Percentiles rank a stretch among this genome's conserved stretches.
phyloP scores from a whole-genome alignment of 1,284 basidiomycete species.

The Heterobasidion occidentale region DNA sequence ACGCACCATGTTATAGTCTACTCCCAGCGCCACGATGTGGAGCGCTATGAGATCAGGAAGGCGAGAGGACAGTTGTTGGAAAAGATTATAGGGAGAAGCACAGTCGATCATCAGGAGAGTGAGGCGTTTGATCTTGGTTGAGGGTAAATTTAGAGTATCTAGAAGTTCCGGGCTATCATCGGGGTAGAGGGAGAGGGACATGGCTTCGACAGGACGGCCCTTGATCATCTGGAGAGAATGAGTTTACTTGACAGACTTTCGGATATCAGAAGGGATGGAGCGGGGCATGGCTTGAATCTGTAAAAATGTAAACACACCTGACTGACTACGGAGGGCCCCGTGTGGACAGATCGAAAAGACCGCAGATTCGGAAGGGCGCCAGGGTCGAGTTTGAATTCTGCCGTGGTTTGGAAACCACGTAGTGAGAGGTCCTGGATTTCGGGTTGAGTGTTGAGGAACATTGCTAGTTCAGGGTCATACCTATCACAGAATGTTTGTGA shows the following conservation, averaged over 20 bases:
- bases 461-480: slow-evolving; percentile 31
- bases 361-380: slow-evolving; percentile 38
- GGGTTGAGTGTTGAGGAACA: slow-evolving; percentile 44
- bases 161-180: slow-evolving; percentile 28
- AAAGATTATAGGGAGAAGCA: slow-evolving; percentile 30
- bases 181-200: slow-evolving; percentile 45
- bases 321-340: slow-evolving; percentile 35
- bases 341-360: slow-evolving; percentile 47
- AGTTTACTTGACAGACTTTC: background rate
- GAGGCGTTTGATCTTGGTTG: slow-evolving; percentile 34
- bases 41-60: slow-evolving; percentile 34
- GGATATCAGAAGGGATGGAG: background rate
- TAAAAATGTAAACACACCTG: background rate
- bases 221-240: slow-evolving; percentile 28
- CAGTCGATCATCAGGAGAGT: slow-evolving; percentile 52
- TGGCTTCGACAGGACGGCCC: slow-evolving; percentile 40
- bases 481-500: background rate
- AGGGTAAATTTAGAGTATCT: slow-evolving; percentile 33
- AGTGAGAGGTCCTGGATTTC: slow-evolving; percentile 43
- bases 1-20: slow-evolving; percentile 22
- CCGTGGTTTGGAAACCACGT: slow-evolving; percentile 31
- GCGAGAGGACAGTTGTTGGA: slow-evolving; percentile 39
- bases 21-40: background rate
- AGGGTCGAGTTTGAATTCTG: slow-evolving; percentile 28
- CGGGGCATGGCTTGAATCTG: background rate